These are phyloP conservation scores for Phytophthora citrophthora DNA, from an alignment of 352 stramenopile species.

Conservation along the genomic window DNA sequence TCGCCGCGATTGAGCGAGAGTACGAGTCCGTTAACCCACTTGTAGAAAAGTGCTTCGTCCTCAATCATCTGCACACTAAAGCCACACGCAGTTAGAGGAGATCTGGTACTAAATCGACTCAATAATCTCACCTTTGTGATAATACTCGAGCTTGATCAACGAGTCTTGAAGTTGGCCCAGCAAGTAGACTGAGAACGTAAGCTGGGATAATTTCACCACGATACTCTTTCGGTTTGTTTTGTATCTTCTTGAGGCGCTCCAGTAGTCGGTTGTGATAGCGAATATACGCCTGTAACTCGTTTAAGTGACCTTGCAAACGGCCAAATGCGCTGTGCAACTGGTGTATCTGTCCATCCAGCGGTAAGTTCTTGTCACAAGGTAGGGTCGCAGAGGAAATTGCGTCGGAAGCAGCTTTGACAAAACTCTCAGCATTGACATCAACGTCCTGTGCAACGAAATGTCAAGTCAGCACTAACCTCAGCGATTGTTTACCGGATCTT, in stretches of 20 bases:
- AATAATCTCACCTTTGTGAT: slow-evolving; percentile 37
- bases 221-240: slow-evolving; percentile 31
- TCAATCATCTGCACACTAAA: slow-evolving; percentile 62
- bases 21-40: slow-evolving; percentile 72
- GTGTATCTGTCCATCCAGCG: slow-evolving; percentile 39
- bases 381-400: not conserved
- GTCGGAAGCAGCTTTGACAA: slow-evolving; percentile 17
- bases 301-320: slow-evolving; percentile 46
- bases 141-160: slow-evolving; percentile 53
- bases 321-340: slow-evolving; percentile 53
- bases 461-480: not conserved
- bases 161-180: slow-evolving; percentile 30
- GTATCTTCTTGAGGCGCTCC: slow-evolving; percentile 35
- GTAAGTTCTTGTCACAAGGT: not conserved
- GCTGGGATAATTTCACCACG: slow-evolving; percentile 42
- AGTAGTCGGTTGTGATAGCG: slow-evolving; percentile 55
- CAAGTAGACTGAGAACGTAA: slow-evolving; percentile 50
- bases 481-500: not conserved
- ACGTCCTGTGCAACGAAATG: slow-evolving; percentile 30
- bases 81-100: slow-evolving; percentile 1
- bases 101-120: not conserved
- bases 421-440: slow-evolving; percentile 16
- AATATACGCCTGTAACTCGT: slow-evolving; percentile 39
- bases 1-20: slow-evolving; percentile 16
- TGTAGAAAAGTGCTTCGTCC: slow-evolving; percentile 72